These are phyloP conservation scores for Colletotrichum godetiae DNA, from an alignment of 2,329 filamentous ascomycete species.

Conservation along the genomic window DNA sequence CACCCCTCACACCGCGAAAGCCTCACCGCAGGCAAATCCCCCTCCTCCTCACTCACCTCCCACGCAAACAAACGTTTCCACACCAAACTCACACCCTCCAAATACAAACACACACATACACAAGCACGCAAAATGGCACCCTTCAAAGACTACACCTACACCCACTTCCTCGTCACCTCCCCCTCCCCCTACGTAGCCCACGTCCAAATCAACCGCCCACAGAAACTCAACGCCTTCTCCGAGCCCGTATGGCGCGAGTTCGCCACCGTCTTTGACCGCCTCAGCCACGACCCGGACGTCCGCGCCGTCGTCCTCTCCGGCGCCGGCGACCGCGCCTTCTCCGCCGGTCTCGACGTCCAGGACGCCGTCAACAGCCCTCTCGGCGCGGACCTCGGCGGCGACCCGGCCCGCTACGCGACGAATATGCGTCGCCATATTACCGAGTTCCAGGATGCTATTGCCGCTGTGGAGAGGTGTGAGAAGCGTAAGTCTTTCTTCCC, in stretches of 20 bases:
- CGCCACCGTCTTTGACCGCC: conserved; percentile 74
- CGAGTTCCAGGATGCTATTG: conserved; percentile 85
- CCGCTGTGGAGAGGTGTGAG: conserved; percentile 83
- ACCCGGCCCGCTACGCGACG: conserved; percentile 74
- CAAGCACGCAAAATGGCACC: conserved; percentile 33
- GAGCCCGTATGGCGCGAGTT: conserved; percentile 90
- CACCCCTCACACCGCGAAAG: not conserved
- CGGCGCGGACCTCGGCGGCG: conserved; percentile 50
- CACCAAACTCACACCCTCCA: no score
- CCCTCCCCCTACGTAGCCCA: conserved; percentile 83
- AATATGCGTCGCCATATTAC: conserved; percentile 74
- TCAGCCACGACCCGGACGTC: conserved; percentile 78
- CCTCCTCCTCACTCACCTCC: not conserved
- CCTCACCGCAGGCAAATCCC: not conserved
- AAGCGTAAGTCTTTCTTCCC: conserved; percentile 71
- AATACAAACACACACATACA: no score
- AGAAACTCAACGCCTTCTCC: conserved; percentile 90
- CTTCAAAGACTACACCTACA: conserved; percentile 56
- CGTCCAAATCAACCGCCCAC: conserved; percentile 88
- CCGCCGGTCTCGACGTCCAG: conserved; percentile 85
- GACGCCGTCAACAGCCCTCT: conserved; percentile 66
- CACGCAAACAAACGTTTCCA: no score
- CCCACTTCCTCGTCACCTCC: conserved; percentile 80
- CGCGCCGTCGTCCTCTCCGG: conserved; percentile 84
- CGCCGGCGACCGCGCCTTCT: conserved; percentile 86